Percentiles rank a stretch among this genome's conserved stretches.
Evolutionary conservation across 169 alveolate species (phyloP).

Genomic region (Condylostoma magnum): DNA sequence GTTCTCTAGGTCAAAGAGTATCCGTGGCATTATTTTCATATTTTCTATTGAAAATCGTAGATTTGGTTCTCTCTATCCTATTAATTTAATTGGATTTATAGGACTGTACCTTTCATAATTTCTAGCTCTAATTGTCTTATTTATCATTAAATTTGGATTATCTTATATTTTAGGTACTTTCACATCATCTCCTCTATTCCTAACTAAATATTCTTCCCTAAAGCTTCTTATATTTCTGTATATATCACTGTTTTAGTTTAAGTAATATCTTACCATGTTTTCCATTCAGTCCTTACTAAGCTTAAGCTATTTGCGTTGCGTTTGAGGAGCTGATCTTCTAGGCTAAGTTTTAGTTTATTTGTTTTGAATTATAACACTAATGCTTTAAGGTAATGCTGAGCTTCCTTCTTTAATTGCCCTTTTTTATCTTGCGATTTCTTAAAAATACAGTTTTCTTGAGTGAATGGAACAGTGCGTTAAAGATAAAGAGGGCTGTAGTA

Average conservation of each 20-base stretch:
- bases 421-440: background rate
- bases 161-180: background rate
- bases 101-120: constrained; percentile 20
- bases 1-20: constrained; percentile 23
- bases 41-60: background rate
- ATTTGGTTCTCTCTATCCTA: no score
- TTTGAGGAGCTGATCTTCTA: constrained; percentile 11
- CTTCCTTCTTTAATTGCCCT: constrained; percentile 14
- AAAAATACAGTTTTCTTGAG: background rate
- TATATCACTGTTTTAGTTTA: background rate
- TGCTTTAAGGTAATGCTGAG: background rate
- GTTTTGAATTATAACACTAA: constrained; percentile 1
- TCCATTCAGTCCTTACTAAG: constrained; percentile 11
- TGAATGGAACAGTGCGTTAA: background rate
- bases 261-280: background rate
- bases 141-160: background rate
- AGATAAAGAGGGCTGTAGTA: background rate
- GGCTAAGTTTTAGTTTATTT: background rate
- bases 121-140: constrained; percentile 16
- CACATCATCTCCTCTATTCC: background rate
- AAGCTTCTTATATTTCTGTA: constrained; percentile 3
- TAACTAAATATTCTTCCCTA: background rate
- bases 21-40: background rate
- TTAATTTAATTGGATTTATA: no score
- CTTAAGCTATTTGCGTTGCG: background rate